Evolutionary conservation across 75 land plant genomes (phyloP), one percentile per base, ranked within the genome.

Genomic region (Selaginella moellendorffii): DNA sequence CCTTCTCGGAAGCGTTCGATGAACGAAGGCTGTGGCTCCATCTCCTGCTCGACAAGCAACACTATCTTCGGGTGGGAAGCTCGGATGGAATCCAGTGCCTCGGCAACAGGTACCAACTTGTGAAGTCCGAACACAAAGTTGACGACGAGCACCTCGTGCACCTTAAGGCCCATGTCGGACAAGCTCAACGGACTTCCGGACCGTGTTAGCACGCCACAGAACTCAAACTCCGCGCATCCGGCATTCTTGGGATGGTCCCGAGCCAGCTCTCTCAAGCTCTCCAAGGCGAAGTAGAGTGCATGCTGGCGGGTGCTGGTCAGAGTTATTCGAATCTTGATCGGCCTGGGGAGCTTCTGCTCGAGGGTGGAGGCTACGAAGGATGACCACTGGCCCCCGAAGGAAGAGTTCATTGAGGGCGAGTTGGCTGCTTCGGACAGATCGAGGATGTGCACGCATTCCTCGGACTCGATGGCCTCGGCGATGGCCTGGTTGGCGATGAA

Each of bases 301-400:
- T 14, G 46, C 46, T 36, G 10, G 14, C 14, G 46, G 46, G 46
- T 36, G 5, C 46, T 14, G 5, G 46, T 14, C 46, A 36, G 46
- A 14, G 46, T 36, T 36, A 36, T 5, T 5, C 46, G 46, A 14
- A 36, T 36, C 46, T 36, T 36, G 46, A 36, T 36, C 46, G 46
- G 46, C 14, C 14, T 36, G 46, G 46, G 46, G 46, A 5, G 46
- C 46, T 36, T 36, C 46, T 36, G 46, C 14, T 36, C 10, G 14
- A 36, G 46, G 14, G 46, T 36, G 5, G 46, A 36, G 5, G 46
- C 46, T 5, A 84, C 61, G 67, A 87, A 78, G 12, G 97, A 84
- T 0, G 97, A 86, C 85, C 92, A 87, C 62, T 90, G 88, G 9
- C 80, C 83, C 27, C 97, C 97, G 12, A 88, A 54, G 20, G 85